Evolutionary conservation across 2,329 filamentous ascomycete species (phyloP).

Genomic region (Bipolaris bicolor): DNA sequence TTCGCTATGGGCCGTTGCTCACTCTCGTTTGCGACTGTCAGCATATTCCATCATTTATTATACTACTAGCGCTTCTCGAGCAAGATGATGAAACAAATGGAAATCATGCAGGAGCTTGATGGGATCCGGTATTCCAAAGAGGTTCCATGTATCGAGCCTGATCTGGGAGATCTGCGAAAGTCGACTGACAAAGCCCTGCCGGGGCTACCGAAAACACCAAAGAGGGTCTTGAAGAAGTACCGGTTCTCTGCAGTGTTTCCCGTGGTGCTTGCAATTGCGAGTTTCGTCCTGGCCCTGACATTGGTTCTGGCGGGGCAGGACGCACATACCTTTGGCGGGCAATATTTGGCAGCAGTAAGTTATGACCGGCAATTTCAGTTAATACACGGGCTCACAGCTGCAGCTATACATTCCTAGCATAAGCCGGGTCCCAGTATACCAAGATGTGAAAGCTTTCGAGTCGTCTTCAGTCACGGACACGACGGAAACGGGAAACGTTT

Average conservation of each 20-base stretch:
- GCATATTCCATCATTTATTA: background rate
- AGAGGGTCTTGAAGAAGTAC: constrained; percentile 27
- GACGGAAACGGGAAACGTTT: background rate
- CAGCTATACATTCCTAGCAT: background rate
- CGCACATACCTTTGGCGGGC: constrained; percentile 15
- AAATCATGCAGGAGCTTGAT: constrained; percentile 8
- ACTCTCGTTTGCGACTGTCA: background rate
- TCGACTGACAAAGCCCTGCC: constrained; percentile 30
- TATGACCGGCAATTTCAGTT: background rate
- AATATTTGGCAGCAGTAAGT: constrained; percentile 31
- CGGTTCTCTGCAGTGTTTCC: constrained; percentile 28
- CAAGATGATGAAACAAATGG: background rate
- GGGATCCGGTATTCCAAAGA: constrained; percentile 14
- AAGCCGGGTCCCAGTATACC: background rate
- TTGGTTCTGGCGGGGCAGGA: constrained; percentile 26
- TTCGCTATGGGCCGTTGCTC: background rate
- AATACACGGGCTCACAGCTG: background rate
- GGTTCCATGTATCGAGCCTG: constrained; percentile 24
- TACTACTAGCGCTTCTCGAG: background rate
- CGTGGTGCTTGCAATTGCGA: constrained; percentile 16
- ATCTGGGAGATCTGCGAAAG: constrained; percentile 29
- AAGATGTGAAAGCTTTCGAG: background rate
- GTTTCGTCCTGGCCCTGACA: constrained; percentile 26
- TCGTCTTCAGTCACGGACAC: no score
- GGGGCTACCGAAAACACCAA: constrained; percentile 25